phyloP scores from a whole-genome alignment of 495 filamentous ascomycete genomes.

The Tricharina praecox region DNA sequence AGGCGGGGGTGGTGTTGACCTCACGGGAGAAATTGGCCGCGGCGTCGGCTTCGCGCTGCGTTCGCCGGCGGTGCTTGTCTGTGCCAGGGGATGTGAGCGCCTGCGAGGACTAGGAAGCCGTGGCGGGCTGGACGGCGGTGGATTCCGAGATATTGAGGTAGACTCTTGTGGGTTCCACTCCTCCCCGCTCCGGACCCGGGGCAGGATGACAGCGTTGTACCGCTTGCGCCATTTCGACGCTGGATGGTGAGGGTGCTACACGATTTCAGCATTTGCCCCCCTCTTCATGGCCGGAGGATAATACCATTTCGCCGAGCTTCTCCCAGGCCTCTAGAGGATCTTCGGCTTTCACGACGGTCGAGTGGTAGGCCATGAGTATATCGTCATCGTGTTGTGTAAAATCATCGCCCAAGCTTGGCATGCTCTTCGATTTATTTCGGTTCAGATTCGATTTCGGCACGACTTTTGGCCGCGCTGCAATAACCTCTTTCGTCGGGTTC shows the following conservation, averaged over 20 bases:
- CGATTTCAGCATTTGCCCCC: too few relatives aligned
- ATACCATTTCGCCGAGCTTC: not conserved
- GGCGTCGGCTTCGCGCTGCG: too few relatives aligned
- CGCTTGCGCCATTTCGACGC: not conserved
- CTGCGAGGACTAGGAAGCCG: too few relatives aligned
- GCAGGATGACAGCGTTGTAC: not conserved
- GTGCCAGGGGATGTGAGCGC: too few relatives aligned
- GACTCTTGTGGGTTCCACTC: too few relatives aligned
- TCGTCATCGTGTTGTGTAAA: not conserved
- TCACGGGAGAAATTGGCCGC: too few relatives aligned
- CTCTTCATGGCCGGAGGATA: too few relatives aligned
- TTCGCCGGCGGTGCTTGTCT: too few relatives aligned
- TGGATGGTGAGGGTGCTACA: not conserved
- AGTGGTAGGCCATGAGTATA: not conserved
- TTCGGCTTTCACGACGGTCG: not conserved
- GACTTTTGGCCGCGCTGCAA: not conserved
- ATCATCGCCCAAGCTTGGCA: not conserved
- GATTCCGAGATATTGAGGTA: too few relatives aligned
- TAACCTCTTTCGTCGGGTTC: too few relatives aligned
- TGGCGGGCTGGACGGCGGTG: too few relatives aligned
- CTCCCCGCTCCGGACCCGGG: not conserved
- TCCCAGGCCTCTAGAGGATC: not conserved
- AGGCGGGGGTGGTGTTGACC: too few relatives aligned
- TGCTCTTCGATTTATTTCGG: not conserved
- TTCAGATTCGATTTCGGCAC: not conserved